Evolutionary conservation across 768 basidiomycete species (phyloP).

Genomic region (Ramaria rubella): DNA sequence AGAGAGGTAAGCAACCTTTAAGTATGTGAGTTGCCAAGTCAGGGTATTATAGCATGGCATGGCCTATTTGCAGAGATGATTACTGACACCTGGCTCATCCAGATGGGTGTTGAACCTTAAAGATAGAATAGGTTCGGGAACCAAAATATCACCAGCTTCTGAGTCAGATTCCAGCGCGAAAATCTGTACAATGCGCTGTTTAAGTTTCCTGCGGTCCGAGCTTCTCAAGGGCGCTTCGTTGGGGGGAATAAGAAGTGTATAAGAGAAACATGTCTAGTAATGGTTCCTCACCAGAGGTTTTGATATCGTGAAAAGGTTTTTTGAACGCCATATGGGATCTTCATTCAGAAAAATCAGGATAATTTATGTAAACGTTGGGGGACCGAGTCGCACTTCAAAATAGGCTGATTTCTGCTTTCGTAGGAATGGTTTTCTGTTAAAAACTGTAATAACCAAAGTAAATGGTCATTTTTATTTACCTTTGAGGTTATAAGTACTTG

Average conservation of each 20-base stretch:
- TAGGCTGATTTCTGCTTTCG: too few relatives aligned
- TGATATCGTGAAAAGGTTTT: conserved; percentile 59
- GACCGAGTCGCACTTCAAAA: too few relatives aligned
- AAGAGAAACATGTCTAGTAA: not conserved
- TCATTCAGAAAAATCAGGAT: too few relatives aligned
- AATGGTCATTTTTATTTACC: too few relatives aligned
- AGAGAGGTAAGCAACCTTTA: conserved; percentile 57
- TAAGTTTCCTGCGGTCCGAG: conserved; percentile 69
- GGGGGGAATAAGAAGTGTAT: not conserved
- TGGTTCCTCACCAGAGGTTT: conserved; percentile 50
- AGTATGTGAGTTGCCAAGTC: not conserved
- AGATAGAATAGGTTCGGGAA: conserved; percentile 66
- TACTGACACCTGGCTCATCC: conserved; percentile 54
- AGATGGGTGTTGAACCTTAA: conserved; percentile 62
- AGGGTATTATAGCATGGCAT: not conserved
- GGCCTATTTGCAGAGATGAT: not conserved
- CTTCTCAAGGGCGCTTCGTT: conserved; percentile 53
- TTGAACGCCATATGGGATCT: conserved; percentile 62
- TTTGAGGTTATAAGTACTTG: too few relatives aligned
- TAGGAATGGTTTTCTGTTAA: too few relatives aligned
- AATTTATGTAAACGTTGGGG: too few relatives aligned
- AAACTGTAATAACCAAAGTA: too few relatives aligned
- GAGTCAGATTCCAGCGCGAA: conserved; percentile 37
- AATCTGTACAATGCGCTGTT: conserved; percentile 44
- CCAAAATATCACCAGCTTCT: conserved; percentile 61